Conservation (phyloP, 2,329 filamentous ascomycete genomes). For the Alternaria ethzedia region DNA sequence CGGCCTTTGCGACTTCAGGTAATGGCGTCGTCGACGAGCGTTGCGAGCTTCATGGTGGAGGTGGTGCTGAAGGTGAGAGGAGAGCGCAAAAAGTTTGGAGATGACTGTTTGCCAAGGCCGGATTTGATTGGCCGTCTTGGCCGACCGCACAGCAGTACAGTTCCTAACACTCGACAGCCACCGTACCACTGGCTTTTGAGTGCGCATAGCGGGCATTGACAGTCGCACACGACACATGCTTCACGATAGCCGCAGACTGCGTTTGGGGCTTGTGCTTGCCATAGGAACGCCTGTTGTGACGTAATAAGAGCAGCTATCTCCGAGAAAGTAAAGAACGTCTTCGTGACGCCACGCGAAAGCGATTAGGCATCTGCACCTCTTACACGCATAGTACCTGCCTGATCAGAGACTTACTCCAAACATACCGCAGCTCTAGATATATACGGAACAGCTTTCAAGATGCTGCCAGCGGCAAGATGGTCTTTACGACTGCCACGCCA, state of each 20-base stretch:
- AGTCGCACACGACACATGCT: not conserved
- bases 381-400: not conserved
- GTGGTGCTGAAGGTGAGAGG: conserved; percentile 4
- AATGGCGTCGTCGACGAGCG: conserved; percentile 12
- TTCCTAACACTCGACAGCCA: not conserved
- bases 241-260: not conserved
- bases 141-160: not conserved
- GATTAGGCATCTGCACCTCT: not conserved
- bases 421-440: not conserved
- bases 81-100: conserved; percentile 9
- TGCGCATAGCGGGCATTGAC: not conserved
- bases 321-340: conserved; percentile 1
- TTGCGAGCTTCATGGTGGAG: conserved; percentile 16
- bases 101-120: conserved; percentile 15
- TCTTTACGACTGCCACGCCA: conserved; percentile 36
- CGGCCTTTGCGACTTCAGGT: conserved; percentile 15
- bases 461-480: conserved; percentile 37
- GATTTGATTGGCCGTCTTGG: conserved; percentile 5
- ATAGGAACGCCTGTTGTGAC: conserved; percentile 2
- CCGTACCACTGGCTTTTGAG: not conserved
- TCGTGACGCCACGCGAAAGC: conserved; percentile 5
- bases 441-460: conserved; percentile 10
- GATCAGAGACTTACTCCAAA: not conserved
- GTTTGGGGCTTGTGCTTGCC: not conserved
- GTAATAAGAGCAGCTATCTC: conserved; percentile 10